A percentile compares a stretch with the other conserved stretches of the same genome.
Evolutionary conservation across 2,329 filamentous ascomycete species (phyloP).

Genomic region (Nothophaeocryptopus gaeumannii): DNA sequence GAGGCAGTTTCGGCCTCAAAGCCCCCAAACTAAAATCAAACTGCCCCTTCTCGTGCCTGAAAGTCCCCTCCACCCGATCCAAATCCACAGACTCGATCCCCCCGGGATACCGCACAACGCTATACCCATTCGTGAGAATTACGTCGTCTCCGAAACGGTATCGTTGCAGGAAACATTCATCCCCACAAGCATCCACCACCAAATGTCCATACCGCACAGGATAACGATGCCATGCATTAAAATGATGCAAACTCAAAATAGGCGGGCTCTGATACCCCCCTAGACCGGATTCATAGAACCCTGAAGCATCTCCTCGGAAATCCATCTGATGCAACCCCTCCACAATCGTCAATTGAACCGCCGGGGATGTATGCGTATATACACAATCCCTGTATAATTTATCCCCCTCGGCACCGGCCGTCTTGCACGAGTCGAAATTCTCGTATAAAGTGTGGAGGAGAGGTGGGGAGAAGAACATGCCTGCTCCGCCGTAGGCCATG

Average conservation of each 20-base stretch:
- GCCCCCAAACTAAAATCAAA: conserved; percentile 12
- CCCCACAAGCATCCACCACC: conserved; percentile 11
- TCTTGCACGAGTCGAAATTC: conserved; percentile 12
- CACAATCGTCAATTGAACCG: conserved; percentile 13
- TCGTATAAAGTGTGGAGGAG: conserved; percentile 8
- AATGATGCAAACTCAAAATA: conserved; percentile 16
- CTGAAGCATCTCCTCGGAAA: conserved; percentile 10
- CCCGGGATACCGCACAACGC: conserved; percentile 14
- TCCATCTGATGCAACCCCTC: conserved; percentile 20
- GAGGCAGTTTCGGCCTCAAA: conserved; percentile 10
- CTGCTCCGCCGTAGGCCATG: conserved; percentile 20
- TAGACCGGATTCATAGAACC: conserved; percentile 19
- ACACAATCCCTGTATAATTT: conserved; percentile 11
- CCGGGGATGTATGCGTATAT: conserved; percentile 8
- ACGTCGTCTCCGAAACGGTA: conserved; percentile 15
- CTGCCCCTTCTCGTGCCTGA: conserved; percentile 6
- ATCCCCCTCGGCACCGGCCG: conserved; percentile 7
- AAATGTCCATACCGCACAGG: conserved; percentile 11
- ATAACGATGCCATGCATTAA: conserved; percentile 11
- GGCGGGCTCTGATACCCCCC: background rate
- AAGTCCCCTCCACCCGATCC: conserved; percentile 13
- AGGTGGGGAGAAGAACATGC: conserved; percentile 15
- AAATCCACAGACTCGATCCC: conserved; percentile 9
- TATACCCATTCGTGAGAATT: conserved; percentile 18
- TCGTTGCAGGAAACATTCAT: conserved; percentile 13